These are phyloP conservation scores for Rubus parviflorus DNA, from an alignment of 306 rosid species.

Conservation along the genomic window DNA sequence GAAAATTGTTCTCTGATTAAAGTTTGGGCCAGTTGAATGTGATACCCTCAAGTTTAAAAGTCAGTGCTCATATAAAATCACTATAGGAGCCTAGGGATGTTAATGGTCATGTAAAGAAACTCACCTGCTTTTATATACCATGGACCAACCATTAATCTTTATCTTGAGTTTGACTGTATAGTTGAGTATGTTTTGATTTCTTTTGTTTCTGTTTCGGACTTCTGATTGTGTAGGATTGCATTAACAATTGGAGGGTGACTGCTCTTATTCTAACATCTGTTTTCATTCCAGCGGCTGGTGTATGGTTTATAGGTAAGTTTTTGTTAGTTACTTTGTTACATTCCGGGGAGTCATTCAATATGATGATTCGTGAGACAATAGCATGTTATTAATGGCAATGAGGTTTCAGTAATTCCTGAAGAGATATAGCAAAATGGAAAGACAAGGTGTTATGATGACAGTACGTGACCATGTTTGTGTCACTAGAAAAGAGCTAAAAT, in stretches of 20 bases:
- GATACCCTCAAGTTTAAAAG: neutral
- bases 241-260: constrained; percentile 74
- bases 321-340: constrained; percentile 11
- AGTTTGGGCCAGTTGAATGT: too few relatives aligned
- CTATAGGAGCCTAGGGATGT: neutral
- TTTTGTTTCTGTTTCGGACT: constrained; percentile 3
- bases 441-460: neutral
- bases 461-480: neutral
- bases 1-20: neutral
- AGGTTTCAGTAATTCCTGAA: neutral
- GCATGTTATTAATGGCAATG: neutral
- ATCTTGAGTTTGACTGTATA: neutral
- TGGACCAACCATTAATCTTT: neutral
- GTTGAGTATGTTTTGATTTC: neutral
- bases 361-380: neutral
- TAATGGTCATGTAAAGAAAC: neutral
- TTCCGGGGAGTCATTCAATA: neutral
- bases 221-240: constrained; percentile 45
- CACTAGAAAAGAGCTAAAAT: neutral
- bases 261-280: constrained; percentile 64
- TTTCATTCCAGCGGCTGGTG: constrained; percentile 63
- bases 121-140: neutral
- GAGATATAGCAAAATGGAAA: neutral
- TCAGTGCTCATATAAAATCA: neutral
- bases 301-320: constrained; percentile 77